phyloP scores from a whole-genome alignment of 352 stramenopile genomes.

The Phytopythium chamaehyphon region DNA sequence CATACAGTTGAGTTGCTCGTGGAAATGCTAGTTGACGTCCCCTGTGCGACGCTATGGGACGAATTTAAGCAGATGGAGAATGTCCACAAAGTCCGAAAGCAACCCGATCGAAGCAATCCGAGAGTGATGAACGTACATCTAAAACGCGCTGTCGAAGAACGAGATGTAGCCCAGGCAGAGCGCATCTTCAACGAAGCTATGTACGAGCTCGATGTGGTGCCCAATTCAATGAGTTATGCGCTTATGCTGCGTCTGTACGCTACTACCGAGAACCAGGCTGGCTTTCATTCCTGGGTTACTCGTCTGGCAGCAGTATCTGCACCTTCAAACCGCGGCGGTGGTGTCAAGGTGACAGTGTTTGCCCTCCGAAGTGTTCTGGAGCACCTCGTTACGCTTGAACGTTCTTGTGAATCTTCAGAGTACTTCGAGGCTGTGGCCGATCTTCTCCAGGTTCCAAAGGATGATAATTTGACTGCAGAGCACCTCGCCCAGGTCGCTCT shows the following conservation, averaged over 20 bases:
- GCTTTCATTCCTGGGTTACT: conserved; percentile 41
- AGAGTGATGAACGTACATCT: conserved; percentile 64
- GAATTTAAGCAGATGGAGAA: conserved; percentile 43
- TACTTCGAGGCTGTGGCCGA: conserved; percentile 23
- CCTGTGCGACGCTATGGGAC: conserved; percentile 47
- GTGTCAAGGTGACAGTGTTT: conserved; percentile 44
- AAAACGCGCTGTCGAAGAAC: conserved; percentile 49
- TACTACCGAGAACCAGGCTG: conserved; percentile 33
- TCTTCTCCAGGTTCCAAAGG: conserved; percentile 19
- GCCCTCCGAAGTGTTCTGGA: conserved; percentile 47
- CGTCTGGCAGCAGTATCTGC: conserved; percentile 34
- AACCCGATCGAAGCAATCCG: conserved; percentile 12
- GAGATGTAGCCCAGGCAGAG: conserved; percentile 45
- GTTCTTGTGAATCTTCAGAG: conserved; percentile 15
- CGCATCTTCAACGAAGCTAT: conserved; percentile 39
- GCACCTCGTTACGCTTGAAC: conserved; percentile 33
- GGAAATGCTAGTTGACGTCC: conserved; percentile 32
- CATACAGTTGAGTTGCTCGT: conserved; percentile 44
- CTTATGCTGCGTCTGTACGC: conserved; percentile 67
- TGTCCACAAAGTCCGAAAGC: conserved; percentile 34
- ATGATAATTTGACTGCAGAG: conserved; percentile 9
- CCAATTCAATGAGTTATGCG: conserved; percentile 74
- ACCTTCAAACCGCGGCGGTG: background rate
- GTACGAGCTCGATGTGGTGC: conserved; percentile 27
- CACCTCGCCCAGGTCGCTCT: conserved; percentile 23